These are phyloP conservation scores for Candida tallmaniae DNA, from an alignment of 805 yeast species.

Conservation along the genomic window DNA sequence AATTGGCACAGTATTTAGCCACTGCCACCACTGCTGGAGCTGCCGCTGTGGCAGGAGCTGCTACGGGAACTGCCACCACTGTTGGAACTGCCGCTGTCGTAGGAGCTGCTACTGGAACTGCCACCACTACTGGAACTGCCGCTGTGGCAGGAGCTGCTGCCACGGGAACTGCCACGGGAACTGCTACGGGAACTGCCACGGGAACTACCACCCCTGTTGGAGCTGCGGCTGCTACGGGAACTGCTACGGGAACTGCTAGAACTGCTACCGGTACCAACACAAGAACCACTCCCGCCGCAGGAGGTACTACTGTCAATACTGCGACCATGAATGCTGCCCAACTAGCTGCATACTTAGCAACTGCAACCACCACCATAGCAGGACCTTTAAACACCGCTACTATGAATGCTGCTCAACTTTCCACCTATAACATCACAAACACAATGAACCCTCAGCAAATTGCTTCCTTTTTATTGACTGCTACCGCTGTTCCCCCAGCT, in stretches of 20 bases:
- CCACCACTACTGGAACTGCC: slow-evolving; percentile 12
- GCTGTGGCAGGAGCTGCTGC: slow-evolving; percentile 15
- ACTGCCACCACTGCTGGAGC: slow-evolving; percentile 15
- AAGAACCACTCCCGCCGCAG: slow-evolving; percentile 14
- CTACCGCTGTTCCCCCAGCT: slow-evolving; percentile 10
- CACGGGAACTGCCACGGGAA: slow-evolving; percentile 17
- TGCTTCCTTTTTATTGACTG: too few species aligned
- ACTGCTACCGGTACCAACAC: slow-evolving; percentile 7
- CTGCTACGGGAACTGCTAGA: slow-evolving; percentile 1
- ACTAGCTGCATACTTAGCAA: slow-evolving; percentile 7
- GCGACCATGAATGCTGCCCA: slow-evolving; percentile 9
- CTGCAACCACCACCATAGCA: slow-evolving; percentile 15
- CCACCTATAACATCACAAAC: slow-evolving; percentile 10
- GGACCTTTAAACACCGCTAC: slow-evolving; percentile 13
- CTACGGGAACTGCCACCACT: slow-evolving; percentile 16
- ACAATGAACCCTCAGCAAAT: too few species aligned
- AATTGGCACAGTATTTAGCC: slow-evolving; percentile 15
- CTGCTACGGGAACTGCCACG: slow-evolving; percentile 12
- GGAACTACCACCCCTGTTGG: slow-evolving; percentile 7
- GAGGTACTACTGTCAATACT: slow-evolving; percentile 12
- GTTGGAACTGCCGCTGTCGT: slow-evolving; percentile 11
- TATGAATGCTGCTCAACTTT: slow-evolving; percentile 8
- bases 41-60: slow-evolving; percentile 20
- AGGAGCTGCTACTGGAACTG: slow-evolving; percentile 14
- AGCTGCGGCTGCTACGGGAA: slow-evolving; percentile 14